Evolutionary conservation across 1,284 basidiomycete species (phyloP).

Genomic region (Puccinia hordei): DNA sequence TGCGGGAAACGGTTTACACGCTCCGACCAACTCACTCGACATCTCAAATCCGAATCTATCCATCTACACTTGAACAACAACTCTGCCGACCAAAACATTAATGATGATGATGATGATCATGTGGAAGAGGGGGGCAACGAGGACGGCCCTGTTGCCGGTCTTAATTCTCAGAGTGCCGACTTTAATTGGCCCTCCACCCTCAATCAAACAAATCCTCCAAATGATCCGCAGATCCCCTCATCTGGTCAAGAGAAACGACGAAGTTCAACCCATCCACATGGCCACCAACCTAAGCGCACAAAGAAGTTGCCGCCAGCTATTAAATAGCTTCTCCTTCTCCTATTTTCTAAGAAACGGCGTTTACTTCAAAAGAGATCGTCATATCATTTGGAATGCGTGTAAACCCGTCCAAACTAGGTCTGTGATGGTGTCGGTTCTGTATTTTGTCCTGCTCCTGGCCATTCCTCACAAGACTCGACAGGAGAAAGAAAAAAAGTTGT

Average conservation of each 20-base stretch:
- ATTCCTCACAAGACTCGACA: too few species aligned
- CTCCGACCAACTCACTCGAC: constrained; percentile 57
- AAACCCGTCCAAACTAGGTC: too few species aligned
- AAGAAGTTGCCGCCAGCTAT: background rate
- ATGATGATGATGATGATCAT: background rate
- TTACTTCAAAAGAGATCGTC: background rate
- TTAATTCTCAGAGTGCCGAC: background rate
- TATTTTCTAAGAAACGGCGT: background rate
- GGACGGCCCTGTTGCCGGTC: background rate
- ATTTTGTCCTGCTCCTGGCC: too few species aligned
- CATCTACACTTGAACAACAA: background rate
- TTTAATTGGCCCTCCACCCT: background rate
- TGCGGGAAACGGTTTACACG: constrained; percentile 56
- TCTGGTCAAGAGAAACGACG: background rate
- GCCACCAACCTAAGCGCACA: background rate
- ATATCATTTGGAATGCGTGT: too few species aligned
- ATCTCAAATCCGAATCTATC: constrained; percentile 55
- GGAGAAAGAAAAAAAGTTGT: too few species aligned
- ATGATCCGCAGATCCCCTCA: background rate
- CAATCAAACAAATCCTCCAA: background rate
- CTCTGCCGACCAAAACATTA: background rate
- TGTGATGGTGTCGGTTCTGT: too few species aligned
- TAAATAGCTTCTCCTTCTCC: background rate
- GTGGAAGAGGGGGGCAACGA: constrained; percentile 1
- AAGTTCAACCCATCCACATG: background rate